A percentile compares a stretch with the other conserved stretches of the same genome.
Conservation (phyloP, 768 basidiomycete genomes). For the Leccinum broughii region DNA sequence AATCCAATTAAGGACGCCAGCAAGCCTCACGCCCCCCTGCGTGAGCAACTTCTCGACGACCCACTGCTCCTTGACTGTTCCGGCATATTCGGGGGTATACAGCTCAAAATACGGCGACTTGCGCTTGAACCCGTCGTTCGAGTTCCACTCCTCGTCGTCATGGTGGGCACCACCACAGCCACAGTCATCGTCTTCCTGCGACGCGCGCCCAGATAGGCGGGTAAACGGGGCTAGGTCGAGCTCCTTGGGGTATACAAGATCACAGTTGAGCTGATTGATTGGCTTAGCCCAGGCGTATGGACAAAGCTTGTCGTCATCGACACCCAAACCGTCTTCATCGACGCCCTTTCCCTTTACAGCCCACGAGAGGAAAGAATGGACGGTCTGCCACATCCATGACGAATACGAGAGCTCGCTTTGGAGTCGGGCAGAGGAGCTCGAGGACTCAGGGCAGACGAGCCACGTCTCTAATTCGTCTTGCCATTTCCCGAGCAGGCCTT, state of each 20-base stretch:
- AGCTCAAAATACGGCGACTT: conserved; percentile 55
- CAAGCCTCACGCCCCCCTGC: conserved; percentile 81
- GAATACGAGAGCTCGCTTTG: conserved; percentile 6
- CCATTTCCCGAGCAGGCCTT: conserved; percentile 78
- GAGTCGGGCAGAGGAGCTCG: not conserved
- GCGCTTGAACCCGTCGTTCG: not conserved
- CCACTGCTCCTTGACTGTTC: conserved; percentile 62
- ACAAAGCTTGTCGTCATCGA: conserved; percentile 64
- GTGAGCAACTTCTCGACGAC: conserved; percentile 81
- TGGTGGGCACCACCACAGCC: not conserved
- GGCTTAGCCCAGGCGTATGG: conserved; percentile 78
- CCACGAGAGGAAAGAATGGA: conserved; percentile 12
- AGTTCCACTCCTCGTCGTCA: not conserved
- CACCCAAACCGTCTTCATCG: conserved; percentile 29
- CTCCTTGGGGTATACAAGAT: conserved; percentile 74
- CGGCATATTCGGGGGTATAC: conserved; percentile 79
- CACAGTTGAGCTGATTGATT: conserved; percentile 78
- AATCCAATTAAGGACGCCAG: conserved; percentile 77
- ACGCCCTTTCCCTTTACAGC: not conserved
- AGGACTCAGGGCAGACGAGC: conserved; percentile 59
- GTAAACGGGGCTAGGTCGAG: conserved; percentile 43
- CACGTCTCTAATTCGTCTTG: conserved; percentile 56
- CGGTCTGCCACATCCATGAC: conserved; percentile 29
- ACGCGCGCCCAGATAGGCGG: conserved; percentile 33
- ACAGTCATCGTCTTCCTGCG: conserved; percentile 1